A percentile compares a stretch with the other conserved stretches of the same genome.
Evolutionary conservation across 805 yeast genomes (phyloP).

Genomic region (Lachancea dasiensis): DNA sequence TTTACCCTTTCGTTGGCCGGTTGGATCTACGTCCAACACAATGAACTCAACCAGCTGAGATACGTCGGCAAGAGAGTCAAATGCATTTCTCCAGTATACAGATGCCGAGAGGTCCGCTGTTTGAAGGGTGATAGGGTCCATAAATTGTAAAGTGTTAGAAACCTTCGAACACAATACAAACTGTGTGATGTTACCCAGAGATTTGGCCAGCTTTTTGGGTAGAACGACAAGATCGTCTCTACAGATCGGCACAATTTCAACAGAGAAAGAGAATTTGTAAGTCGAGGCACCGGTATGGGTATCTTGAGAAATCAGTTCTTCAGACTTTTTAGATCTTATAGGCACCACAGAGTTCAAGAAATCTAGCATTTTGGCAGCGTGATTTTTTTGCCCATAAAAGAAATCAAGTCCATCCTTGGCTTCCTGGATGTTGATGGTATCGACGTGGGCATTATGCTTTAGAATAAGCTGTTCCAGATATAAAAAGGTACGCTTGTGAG

Average conservation of each 20-base stretch:
- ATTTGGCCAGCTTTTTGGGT: slow-evolving; percentile 79
- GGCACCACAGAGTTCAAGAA: slow-evolving; percentile 84
- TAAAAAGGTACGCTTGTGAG: slow-evolving; percentile 93
- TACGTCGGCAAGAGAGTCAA: slow-evolving; percentile 67
- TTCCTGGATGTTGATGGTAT: slow-evolving; percentile 90
- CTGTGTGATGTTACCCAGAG: slow-evolving; percentile 76
- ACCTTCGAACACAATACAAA: slow-evolving; percentile 80
- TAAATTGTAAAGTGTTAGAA: slow-evolving; percentile 75
- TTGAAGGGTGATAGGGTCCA: slow-evolving; percentile 79
- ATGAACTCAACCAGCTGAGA: slow-evolving; percentile 78
- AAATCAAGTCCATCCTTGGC: slow-evolving; percentile 92
- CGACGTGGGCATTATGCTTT: slow-evolving; percentile 87
- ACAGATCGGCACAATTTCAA: slow-evolving; percentile 94
- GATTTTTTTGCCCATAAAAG: slow-evolving; percentile 80
- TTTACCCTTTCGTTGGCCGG: slow-evolving; percentile 72
- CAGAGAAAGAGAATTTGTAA: slow-evolving; percentile 86
- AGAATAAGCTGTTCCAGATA: slow-evolving; percentile 92
- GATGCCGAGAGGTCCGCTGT: slow-evolving; percentile 65
- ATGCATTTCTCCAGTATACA: slow-evolving; percentile 79
- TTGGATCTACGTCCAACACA: slow-evolving; percentile 90
- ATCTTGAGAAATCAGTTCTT: slow-evolving; percentile 87
- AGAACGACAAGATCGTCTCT: slow-evolving; percentile 92
- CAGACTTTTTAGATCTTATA: slow-evolving; percentile 72
- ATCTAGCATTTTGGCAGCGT: slow-evolving; percentile 91
- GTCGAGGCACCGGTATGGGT: slow-evolving; percentile 83